phyloP scores from a whole-genome alignment of 139 green algal genomes.

The Coccomyxa sp. region DNA sequence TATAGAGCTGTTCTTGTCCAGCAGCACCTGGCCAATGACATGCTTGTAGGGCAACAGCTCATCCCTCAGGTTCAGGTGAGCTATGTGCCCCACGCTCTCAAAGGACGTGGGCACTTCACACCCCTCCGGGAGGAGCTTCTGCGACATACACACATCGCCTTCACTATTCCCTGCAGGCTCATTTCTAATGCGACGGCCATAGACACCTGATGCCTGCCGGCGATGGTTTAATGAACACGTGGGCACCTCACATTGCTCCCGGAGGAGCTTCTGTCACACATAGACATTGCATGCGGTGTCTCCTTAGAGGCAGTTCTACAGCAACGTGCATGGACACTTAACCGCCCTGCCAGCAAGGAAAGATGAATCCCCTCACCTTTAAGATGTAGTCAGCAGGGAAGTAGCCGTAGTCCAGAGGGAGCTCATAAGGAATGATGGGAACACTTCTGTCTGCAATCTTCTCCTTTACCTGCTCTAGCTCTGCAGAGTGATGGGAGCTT shows the following conservation, averaged over 20 bases:
- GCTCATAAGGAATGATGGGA: background rate
- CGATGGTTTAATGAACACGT: too few relatives aligned
- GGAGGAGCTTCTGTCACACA: slow-evolving; percentile 78
- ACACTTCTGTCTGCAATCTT: background rate
- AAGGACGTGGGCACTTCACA: slow-evolving; percentile 86
- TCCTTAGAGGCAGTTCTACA: too few relatives aligned
- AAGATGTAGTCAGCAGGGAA: background rate
- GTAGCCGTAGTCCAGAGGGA: background rate
- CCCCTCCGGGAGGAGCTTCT: slow-evolving; percentile 72
- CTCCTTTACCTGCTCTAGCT: too few relatives aligned
- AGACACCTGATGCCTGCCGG: too few relatives aligned
- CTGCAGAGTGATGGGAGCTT: too few relatives aligned
- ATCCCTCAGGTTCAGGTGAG: slow-evolving; percentile 92
- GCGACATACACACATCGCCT: too few relatives aligned
- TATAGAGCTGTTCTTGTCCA: slow-evolving; percentile 94
- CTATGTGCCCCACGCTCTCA: slow-evolving; percentile 93
- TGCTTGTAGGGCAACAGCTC: slow-evolving; percentile 80
- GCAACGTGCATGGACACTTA: too few relatives aligned
- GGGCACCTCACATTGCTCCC: slow-evolving; percentile 71
- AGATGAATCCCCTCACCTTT: background rate
- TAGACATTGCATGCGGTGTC: too few relatives aligned
- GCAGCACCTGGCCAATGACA: slow-evolving; percentile 68
- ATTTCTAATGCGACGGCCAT: too few relatives aligned
- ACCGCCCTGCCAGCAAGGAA: background rate
- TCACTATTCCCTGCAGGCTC: too few relatives aligned